phyloP scores from a whole-genome alignment of 345 rosid genomes.

The Litchi chinensis region DNA sequence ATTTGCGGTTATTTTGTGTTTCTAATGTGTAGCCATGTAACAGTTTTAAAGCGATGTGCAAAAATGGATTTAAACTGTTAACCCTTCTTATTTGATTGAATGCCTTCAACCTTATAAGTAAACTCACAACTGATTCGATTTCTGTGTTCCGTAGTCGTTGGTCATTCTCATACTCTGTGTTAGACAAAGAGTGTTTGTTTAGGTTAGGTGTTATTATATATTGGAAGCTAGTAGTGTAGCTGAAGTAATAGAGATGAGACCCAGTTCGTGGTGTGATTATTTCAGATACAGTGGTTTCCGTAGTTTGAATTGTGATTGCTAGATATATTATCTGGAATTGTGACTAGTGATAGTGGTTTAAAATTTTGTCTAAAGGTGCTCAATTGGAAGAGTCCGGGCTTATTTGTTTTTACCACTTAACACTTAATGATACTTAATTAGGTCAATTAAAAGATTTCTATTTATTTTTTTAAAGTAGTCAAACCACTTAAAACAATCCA shows the following conservation, averaged over 20 bases:
- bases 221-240: neutral
- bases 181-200: neutral
- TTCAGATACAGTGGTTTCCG: neutral
- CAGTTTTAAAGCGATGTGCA: too few species aligned
- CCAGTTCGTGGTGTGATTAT: neutral
- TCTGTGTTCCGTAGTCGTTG: neutral
- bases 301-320: too few species aligned
- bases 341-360: neutral
- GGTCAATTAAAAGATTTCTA: too few species aligned
- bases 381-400: neutral
- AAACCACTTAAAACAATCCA: too few species aligned
- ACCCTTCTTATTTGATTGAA: neutral
- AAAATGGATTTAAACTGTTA: neutral
- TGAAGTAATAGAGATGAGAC: neutral
- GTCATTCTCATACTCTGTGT: neutral
- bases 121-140: neutral
- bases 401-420: too few species aligned
- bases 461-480: too few species aligned
- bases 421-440: too few species aligned
- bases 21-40: neutral
- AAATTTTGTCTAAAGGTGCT: constrained; percentile 7
- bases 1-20: neutral
- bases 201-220: neutral
- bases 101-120: neutral
- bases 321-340: too few species aligned